phyloP scores from a whole-genome alignment of 352 stramenopile genomes.

The Phytophthora sansomeana region DNA sequence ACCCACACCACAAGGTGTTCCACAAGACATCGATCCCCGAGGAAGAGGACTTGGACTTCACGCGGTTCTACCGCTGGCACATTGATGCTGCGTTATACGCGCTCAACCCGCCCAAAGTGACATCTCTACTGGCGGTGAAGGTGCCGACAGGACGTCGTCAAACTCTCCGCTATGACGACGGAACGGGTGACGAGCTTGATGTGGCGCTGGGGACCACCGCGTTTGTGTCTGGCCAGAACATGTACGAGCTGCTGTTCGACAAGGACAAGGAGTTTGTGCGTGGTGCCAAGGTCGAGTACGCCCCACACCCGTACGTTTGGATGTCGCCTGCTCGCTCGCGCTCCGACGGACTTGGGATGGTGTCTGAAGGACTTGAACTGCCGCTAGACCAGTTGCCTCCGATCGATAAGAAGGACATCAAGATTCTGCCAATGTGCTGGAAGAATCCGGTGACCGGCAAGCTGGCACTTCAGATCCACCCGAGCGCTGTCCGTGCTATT shows the following conservation, averaged over 20 bases:
- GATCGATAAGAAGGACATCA: slow-evolving; percentile 37
- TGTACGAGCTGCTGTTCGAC: slow-evolving; percentile 39
- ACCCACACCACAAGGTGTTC: slow-evolving; percentile 43
- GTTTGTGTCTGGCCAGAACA: slow-evolving; percentile 42
- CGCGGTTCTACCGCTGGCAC: slow-evolving; percentile 44
- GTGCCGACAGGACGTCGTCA: slow-evolving; percentile 32
- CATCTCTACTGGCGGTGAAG: slow-evolving; percentile 35
- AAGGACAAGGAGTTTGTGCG: slow-evolving; percentile 42
- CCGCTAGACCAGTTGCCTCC: slow-evolving; percentile 34
- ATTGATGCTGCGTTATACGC: slow-evolving; percentile 40
- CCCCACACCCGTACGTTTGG: slow-evolving; percentile 43
- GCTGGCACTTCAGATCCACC: slow-evolving; percentile 39
- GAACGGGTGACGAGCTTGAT: slow-evolving; percentile 34
- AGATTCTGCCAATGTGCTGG: slow-evolving; percentile 44
- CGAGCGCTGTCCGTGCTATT: slow-evolving; percentile 34
- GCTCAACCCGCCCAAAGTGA: slow-evolving; percentile 41
- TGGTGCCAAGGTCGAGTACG: slow-evolving; percentile 37
- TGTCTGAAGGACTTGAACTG: slow-evolving; percentile 36
- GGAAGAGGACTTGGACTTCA: slow-evolving; percentile 39
- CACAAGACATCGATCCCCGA: slow-evolving; percentile 38
- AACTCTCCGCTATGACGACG: slow-evolving; percentile 41
- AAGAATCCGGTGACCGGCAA: slow-evolving; percentile 39
- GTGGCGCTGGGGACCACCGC: slow-evolving; percentile 36
- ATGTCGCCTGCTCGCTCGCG: slow-evolving; percentile 39
- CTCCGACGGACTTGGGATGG: slow-evolving; percentile 38